Conservation (phyloP, 2,329 filamentous ascomycete genomes). For the Trichophyton verrucosum region DNA sequence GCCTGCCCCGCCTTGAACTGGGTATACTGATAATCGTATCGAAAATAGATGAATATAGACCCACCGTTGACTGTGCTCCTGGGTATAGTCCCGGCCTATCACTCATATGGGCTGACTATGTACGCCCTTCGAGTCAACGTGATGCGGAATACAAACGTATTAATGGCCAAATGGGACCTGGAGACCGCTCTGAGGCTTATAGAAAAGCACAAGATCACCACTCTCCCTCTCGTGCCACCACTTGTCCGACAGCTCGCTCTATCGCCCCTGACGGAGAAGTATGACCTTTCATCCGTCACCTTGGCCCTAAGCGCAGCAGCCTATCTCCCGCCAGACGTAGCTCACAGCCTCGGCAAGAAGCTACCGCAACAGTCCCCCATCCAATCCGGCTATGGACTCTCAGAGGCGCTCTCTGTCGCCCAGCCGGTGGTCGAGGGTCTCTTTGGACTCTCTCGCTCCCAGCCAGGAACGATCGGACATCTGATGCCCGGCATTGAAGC, state of each 20-base stretch:
- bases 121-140: conserved; percentile 9
- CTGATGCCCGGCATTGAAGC: conserved; percentile 32
- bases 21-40: not conserved
- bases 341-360: conserved; percentile 8
- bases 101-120: conserved; percentile 10
- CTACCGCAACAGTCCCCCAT: conserved; percentile 7
- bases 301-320: conserved; percentile 9
- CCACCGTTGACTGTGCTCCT: conserved; percentile 2
- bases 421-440: conserved; percentile 9
- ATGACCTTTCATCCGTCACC: conserved; percentile 9
- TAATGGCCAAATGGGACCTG: conserved; percentile 11
- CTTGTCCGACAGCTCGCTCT: conserved; percentile 10
- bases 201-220: conserved; percentile 9
- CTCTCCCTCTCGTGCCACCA: conserved; percentile 10
- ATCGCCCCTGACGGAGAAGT: conserved; percentile 9
- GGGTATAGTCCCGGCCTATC: conserved; percentile 8
- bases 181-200: conserved; percentile 9
- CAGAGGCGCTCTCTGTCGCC: conserved; percentile 10
- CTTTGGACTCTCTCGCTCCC: conserved; percentile 9
- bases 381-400: conserved; percentile 9
- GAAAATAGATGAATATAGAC: conserved; percentile 3
- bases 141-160: conserved; percentile 6
- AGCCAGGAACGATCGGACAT: conserved; percentile 24
- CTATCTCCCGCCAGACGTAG: conserved; percentile 9
- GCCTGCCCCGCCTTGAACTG: not conserved